Evolutionary conservation across 2,329 filamentous ascomycete species (phyloP), one percentile per base, ranked within the genome.

Genomic region (Colletotrichum endophyticum): DNA sequence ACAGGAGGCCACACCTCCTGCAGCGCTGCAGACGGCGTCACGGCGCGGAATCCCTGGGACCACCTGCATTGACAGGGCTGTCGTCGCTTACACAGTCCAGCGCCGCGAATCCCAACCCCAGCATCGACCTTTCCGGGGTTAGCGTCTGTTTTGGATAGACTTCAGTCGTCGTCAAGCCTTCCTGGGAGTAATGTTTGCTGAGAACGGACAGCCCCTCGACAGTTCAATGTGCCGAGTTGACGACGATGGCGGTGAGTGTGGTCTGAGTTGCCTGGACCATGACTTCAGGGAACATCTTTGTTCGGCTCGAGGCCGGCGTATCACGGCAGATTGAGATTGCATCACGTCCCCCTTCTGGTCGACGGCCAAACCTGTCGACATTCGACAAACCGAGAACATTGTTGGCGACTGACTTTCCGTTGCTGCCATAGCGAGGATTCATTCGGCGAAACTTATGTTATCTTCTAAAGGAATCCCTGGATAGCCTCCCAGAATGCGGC

Each of bases 401-500:
- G 13, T 32, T 34, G 39, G 57, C 13, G 57, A 64, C 70, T 53
- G 59, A 75, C 53, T 67, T 57, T 73, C n/a, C 22, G 30, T 66
- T 66, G 39, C 8, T 39, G n/a, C 34, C 15, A 30, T 16, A 30
- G 12, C 12, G 22, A 16, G 25, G 70, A 34, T 19, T 19, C 19
- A 30, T n/a, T 44, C 36, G 57, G 11, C n/a, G 19, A 49, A 25
- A 28, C 12, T 11, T 4, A 11, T 39, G 13, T 9, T 32, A 13
- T 62, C n/a, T 34, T 62, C 63, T 79, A 90, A 75, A 95, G 79
- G 78, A 94, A 95, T 11, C 83, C 86, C 57, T 87, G 85, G 4
- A 96, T 87, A 62, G 91, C 91, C 32, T 89, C 86, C 82, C 93
- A 93, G 82, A 96, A 96, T 6, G 89, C 92, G 73, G 88, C 85